These are phyloP conservation scores for Phylloboletellus chloephorus DNA, from an alignment of 1,284 basidiomycete genomes.

Conservation along the genomic window DNA sequence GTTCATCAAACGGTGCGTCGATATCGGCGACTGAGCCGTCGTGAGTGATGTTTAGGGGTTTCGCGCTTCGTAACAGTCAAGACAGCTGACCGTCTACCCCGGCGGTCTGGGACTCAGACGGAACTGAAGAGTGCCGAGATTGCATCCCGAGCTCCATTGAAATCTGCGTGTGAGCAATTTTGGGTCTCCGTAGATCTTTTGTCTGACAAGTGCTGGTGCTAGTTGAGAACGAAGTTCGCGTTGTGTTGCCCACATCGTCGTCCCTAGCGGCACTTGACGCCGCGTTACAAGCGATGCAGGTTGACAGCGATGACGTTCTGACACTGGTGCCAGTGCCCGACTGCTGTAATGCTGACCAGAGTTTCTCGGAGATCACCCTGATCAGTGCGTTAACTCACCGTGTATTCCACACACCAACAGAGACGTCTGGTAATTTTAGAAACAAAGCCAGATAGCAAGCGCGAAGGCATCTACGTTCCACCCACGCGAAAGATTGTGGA, in stretches of 20 bases:
- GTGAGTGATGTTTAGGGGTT: conserved; percentile 7
- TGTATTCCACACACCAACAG: conserved; percentile 3
- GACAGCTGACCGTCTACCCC: conserved; percentile 1
- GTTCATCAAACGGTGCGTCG: conserved; percentile 9
- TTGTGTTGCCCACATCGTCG: conserved; percentile 5
- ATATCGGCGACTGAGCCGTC: neutral
- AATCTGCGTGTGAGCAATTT: conserved; percentile 12
- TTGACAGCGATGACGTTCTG: conserved; percentile 5
- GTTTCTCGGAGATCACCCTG: conserved; percentile 2
- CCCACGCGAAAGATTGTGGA: too few relatives aligned
- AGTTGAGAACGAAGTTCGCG: neutral
- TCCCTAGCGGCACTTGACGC: conserved; percentile 8
- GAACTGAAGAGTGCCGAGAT: conserved; percentile 4
- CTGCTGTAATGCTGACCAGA: conserved; percentile 5
- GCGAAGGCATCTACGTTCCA: conserved; percentile 10
- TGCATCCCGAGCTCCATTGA: neutral
- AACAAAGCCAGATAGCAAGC: conserved; percentile 2
- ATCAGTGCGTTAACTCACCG: conserved; percentile 4
- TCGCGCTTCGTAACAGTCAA: conserved; percentile 11
- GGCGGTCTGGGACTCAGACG: conserved; percentile 16
- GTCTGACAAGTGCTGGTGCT: conserved; percentile 8
- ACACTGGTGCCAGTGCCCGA: conserved; percentile 1
- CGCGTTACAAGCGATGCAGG: conserved; percentile 1
- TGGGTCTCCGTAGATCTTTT: too few relatives aligned
- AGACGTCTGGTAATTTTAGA: conserved; percentile 4